A percentile compares a stretch with the other conserved stretches of the same genome.
Conservation (phyloP, 2,329 filamentous ascomycete genomes). For the Podosphaera fusca region DNA sequence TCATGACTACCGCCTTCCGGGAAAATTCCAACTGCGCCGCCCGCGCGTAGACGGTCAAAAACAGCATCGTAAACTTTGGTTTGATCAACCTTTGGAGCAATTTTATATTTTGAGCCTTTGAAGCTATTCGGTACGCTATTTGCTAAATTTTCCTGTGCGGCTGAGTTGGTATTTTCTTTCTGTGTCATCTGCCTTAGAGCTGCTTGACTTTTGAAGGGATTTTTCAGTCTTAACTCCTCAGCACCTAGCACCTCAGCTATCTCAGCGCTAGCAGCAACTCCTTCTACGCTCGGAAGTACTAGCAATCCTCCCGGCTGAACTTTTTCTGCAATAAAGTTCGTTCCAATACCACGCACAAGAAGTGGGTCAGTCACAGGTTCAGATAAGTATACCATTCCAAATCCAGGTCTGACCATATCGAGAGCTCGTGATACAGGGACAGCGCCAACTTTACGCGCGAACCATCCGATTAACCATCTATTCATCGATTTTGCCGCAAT, state of each 20-base stretch:
- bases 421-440: constrained; percentile 86
- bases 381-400: constrained; percentile 68
- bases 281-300: constrained; percentile 67
- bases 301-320: constrained; percentile 63
- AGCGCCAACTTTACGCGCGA: constrained; percentile 63
- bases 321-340: constrained; percentile 47
- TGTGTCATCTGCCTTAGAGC: constrained; percentile 65
- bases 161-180: constrained; percentile 43
- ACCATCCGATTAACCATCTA: constrained; percentile 67
- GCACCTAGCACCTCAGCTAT: constrained; percentile 61
- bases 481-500: constrained; percentile 92
- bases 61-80: constrained; percentile 84
- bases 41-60: constrained; percentile 57
- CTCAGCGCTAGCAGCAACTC: constrained; percentile 47
- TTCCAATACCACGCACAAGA: constrained; percentile 38
- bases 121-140: constrained; percentile 32
- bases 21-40: constrained; percentile 88
- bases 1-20: constrained; percentile 94
- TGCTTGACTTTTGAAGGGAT: constrained; percentile 57
- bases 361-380: constrained; percentile 70
- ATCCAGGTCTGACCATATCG: constrained; percentile 60
- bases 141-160: constrained; percentile 30
- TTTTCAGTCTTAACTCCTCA: constrained; percentile 68
- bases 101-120: constrained; percentile 60
- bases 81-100: constrained; percentile 84